These are phyloP conservation scores for Plasmodium blacklocki DNA, from an alignment of 169 alveolate species.

Conservation along the genomic window DNA sequence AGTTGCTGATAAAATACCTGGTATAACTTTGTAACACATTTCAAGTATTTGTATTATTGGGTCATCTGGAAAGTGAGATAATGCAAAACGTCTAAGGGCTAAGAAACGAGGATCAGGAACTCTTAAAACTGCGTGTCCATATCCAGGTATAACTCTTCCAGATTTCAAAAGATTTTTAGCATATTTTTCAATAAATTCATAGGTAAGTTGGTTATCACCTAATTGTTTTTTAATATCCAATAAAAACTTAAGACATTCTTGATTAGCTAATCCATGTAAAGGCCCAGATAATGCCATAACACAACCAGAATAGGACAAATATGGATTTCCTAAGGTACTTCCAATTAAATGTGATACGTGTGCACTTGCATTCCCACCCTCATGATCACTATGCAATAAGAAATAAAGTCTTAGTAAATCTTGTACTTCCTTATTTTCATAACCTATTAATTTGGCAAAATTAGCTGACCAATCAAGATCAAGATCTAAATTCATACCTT, in stretches of 20 bases:
- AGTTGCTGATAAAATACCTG: constrained; percentile 87
- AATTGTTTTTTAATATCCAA: constrained; percentile 87
- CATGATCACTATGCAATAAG: constrained; percentile 92
- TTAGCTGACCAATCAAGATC: constrained; percentile 85
- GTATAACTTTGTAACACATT: constrained; percentile 90
- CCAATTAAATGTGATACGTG: constrained; percentile 95
- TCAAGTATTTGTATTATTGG: constrained; percentile 82
- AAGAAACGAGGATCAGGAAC: constrained; percentile 95
- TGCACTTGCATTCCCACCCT: constrained; percentile 97
- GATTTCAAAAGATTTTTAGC: constrained; percentile 86
- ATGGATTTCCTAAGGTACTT: constrained; percentile 95
- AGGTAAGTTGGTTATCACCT: constrained; percentile 85
- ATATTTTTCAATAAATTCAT: constrained; percentile 80
- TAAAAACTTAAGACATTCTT: constrained; percentile 95
- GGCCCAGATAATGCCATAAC: constrained; percentile 89
- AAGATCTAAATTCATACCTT: constrained; percentile 81
- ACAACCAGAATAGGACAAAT: constrained; percentile 89
- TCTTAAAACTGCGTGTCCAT: constrained; percentile 98
- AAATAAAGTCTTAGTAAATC: constrained; percentile 87
- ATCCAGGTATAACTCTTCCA: constrained; percentile 96
- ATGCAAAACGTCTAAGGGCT: constrained; percentile 91
- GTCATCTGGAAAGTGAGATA: constrained; percentile 89
- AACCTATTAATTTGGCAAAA: constrained; percentile 82
- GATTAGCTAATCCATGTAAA: constrained; percentile 96
- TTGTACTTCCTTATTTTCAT: constrained; percentile 73